Conservation (phyloP, 441 rosid species). For the Gossypium aridum region DNA sequence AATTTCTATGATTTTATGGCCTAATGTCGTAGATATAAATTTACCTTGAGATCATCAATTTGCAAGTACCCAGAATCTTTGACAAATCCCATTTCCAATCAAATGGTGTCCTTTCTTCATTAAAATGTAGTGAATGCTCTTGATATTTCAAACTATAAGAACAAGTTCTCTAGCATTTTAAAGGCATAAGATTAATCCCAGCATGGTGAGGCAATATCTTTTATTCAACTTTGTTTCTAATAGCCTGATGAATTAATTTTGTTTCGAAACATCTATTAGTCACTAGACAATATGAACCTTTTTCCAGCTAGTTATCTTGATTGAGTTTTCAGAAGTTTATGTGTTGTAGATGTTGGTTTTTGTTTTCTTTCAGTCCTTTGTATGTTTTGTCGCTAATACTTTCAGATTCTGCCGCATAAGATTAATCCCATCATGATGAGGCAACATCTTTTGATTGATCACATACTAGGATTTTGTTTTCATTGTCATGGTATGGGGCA, state of each 20-base stretch:
- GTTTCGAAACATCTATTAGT: not conserved
- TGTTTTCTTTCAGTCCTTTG: not conserved
- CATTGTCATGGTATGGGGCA: not conserved
- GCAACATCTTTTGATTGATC: not conserved
- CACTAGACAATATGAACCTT: conserved; percentile 4
- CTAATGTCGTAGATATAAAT: not conserved
- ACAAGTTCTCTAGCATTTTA: not conserved
- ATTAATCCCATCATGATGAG: not conserved
- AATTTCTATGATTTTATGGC: not conserved
- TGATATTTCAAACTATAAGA: not conserved
- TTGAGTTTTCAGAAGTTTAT: conserved; percentile 6
- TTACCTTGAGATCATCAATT: not conserved
- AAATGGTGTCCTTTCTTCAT: not conserved
- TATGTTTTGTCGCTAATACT: not conserved
- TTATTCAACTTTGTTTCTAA: not conserved
- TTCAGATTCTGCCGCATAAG: not conserved
- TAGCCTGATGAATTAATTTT: conserved; percentile 2
- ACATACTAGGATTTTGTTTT: not conserved
- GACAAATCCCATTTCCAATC: not conserved
- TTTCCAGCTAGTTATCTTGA: not conserved
- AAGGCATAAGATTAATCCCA: not conserved
- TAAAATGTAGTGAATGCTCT: conserved; percentile 6
- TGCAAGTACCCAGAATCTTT: not conserved
- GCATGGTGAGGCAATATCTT: not conserved
- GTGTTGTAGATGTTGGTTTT: not conserved